These are phyloP conservation scores for Suhomyces bokatorum DNA, from an alignment of 1,139 yeast species.

Conservation along the genomic window DNA sequence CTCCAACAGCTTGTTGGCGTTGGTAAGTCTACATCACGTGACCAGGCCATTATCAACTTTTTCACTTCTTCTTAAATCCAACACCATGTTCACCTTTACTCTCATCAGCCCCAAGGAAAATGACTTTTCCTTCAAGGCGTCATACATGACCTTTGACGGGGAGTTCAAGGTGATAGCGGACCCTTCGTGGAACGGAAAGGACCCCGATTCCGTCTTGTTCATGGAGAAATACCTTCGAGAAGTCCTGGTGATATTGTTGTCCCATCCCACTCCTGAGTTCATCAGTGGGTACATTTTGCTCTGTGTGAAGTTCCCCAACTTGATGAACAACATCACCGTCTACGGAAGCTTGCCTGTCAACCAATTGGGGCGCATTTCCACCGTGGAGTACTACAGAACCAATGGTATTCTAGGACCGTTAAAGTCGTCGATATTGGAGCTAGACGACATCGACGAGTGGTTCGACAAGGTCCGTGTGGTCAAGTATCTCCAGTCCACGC, in stretches of 20 bases:
- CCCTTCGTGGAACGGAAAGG: slow-evolving; percentile 68
- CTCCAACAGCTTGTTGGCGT: not conserved
- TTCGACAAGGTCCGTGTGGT: slow-evolving; percentile 69
- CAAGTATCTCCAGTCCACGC: slow-evolving; percentile 79
- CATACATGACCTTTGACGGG: slow-evolving; percentile 46
- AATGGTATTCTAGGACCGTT: slow-evolving; percentile 77
- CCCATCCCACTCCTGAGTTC: slow-evolving; percentile 83
- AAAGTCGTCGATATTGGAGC: slow-evolving; percentile 57
- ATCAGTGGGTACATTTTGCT: slow-evolving; percentile 78
- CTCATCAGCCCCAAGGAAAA: slow-evolving; percentile 35
- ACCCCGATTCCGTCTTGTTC: slow-evolving; percentile 40
- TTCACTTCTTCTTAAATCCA: not conserved
- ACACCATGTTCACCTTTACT: slow-evolving; percentile 43
- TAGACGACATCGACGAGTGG: slow-evolving; percentile 75
- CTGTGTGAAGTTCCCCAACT: slow-evolving; percentile 57
- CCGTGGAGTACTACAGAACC: slow-evolving; percentile 76
- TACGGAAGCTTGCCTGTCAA: slow-evolving; percentile 88
- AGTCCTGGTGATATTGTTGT: slow-evolving; percentile 68
- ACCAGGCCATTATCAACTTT: not conserved
- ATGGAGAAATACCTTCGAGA: slow-evolving; percentile 48
- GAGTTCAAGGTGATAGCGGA: slow-evolving; percentile 60
- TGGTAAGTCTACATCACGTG: slow-evolving; percentile 1
- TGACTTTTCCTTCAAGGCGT: slow-evolving; percentile 41
- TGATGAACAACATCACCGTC: slow-evolving; percentile 67
- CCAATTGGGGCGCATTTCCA: slow-evolving; percentile 82